Base-by-base conservation (phyloP, 108 stramenopile species). In the Fistulifera solaris region DNA sequence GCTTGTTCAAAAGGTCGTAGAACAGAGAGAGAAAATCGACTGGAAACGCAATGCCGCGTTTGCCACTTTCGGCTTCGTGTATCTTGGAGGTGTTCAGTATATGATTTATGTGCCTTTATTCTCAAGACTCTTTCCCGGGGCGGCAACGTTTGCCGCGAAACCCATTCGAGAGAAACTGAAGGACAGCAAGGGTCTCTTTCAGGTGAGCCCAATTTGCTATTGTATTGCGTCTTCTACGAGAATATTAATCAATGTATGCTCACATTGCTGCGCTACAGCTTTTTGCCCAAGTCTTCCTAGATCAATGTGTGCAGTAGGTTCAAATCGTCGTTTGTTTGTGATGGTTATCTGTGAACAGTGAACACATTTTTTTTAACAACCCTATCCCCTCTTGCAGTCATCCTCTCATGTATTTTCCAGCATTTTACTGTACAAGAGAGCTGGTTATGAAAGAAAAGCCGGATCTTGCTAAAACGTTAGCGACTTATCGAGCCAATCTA, bases 31-130 rank as follows among this genome's bases (percentile, higher is more conserved):
- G 40, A 56, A 81, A 38, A 68, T 93, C 16, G 87, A 93, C 45
- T 89, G 91, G 91, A 80, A 78, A 47, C 69, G 92, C n/a, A 94
- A 94, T 66, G 76, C 74, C 10, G 88, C 92, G 18, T 94, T 94
- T 70, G 86, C 83, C 2, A 56, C 84, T 15, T 94, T 94, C 65
- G 92, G 92, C 8, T 94, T 82, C 31, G 64, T 87, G 17, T 94
- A 89, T 56, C 61, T 94, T 43, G 92, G 92, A 42, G 87, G 88
- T 46, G 76, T 94, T 14, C 92, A 94, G 52, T 82, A 87, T 67
- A 61, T 64, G 18, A 48, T 94, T 16, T 94, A 94, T 52, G 92
- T 94, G 12, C 84, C 84, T 8, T 31, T 94, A 16, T 89, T 87
- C 71, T 70, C 78, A 16, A 55, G 86, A 38, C 12, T 89, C 2